Percentiles rank a stretch among this genome's conserved stretches.
phyloP scores from a whole-genome alignment of 176 grass and related monocot species.

The Canna indica region DNA sequence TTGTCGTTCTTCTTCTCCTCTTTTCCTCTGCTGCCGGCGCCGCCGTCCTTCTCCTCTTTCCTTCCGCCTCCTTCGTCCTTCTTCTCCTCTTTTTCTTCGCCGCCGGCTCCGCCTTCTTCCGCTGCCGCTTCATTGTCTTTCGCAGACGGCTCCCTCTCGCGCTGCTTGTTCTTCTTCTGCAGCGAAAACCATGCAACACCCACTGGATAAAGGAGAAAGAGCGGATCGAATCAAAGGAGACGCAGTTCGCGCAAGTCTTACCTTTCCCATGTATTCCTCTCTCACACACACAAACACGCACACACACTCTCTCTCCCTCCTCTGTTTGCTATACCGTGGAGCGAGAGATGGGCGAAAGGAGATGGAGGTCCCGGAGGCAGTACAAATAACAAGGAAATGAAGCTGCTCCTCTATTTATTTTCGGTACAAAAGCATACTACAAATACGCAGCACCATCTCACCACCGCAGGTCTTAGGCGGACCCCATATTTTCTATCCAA shows the following conservation, averaged over 20 bases:
- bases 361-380: background rate
- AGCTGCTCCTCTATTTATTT: background rate
- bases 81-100: background rate
- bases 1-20: background rate
- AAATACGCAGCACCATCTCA: no score
- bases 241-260: background rate
- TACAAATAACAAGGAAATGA: background rate
- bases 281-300: no score
- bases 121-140: no score
- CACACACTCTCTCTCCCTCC: background rate
- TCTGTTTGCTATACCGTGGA: no score
- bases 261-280: background rate
- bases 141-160: background rate
- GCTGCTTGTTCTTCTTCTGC: conserved; percentile 9
- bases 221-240: background rate
- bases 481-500: no score
- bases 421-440: no score
- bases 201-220: background rate
- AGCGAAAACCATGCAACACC: background rate
- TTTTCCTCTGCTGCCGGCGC: background rate
- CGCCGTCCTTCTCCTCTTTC: background rate
- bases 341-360: background rate
- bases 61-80: background rate
- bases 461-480: no score
- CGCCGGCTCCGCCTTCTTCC: background rate